phyloP scores from a whole-genome alignment of 2,329 filamentous ascomycete genomes.

The Epichloe festucae region DNA sequence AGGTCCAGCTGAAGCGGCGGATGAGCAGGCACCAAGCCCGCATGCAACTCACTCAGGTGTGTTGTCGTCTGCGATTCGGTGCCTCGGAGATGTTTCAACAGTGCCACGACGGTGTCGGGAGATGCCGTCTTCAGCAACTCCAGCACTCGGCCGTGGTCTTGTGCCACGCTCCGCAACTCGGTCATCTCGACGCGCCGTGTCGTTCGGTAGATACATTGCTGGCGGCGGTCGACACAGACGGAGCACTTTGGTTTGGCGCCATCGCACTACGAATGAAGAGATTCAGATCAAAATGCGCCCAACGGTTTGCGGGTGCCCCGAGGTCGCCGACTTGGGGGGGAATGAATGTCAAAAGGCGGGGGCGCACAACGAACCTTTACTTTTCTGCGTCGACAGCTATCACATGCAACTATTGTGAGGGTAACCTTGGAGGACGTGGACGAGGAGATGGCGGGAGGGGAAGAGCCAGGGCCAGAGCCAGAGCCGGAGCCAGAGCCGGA shows the following conservation, averaged over 20 bases:
- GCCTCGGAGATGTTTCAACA: not conserved
- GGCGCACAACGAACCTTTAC: not conserved
- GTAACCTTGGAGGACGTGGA: not conserved
- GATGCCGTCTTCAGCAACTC: not conserved
- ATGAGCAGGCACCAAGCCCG: not conserved
- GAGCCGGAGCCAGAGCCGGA: not conserved
- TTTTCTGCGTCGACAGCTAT: not conserved
- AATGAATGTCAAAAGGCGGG: not conserved
- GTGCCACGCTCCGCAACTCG: not conserved
- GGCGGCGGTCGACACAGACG: not conserved
- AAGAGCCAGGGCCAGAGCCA: not conserved
- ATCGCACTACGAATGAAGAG: not conserved
- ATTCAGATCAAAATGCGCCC: too few species aligned
- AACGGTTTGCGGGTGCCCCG: too few species aligned
- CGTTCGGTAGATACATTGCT: not conserved
- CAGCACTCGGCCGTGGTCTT: not conserved
- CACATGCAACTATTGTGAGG: not conserved
- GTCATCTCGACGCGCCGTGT: not conserved
- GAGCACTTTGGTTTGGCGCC: not conserved
- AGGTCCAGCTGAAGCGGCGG: not conserved
- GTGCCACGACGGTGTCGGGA: not conserved
- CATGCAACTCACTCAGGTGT: not conserved
- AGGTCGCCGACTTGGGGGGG: not conserved
- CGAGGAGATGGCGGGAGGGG: not conserved
- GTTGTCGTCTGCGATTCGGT: not conserved